Percentiles rank a stretch among this genome's conserved stretches.
Evolutionary conservation across 495 filamentous ascomycete species (phyloP).

Genomic region (Penicillium robsamsonii): DNA sequence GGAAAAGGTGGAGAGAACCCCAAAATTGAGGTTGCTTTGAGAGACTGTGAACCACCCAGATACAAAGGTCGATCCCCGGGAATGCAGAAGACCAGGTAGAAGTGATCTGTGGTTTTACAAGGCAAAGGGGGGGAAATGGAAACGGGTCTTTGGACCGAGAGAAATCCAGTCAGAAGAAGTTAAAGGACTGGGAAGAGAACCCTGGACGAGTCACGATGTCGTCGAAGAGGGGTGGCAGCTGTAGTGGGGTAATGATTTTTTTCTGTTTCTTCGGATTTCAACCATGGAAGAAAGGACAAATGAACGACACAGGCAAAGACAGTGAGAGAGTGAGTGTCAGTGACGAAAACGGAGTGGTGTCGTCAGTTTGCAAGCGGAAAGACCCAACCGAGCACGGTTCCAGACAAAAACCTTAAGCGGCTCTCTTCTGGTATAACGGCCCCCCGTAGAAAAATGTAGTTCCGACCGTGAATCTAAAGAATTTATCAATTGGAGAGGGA

Average conservation of each 20-base stretch:
- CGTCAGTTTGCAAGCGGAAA: slow-evolving; percentile 39
- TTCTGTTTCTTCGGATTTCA: neutral
- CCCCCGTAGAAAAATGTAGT: neutral
- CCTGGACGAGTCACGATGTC: slow-evolving; percentile 28
- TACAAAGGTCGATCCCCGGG: slow-evolving; percentile 22
- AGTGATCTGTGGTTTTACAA: slow-evolving; percentile 14
- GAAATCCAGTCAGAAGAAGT: slow-evolving; percentile 9
- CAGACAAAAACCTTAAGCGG: slow-evolving; percentile 13
- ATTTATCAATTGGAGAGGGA: neutral
- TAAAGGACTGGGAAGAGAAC: slow-evolving; percentile 18
- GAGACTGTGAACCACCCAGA: slow-evolving; percentile 27
- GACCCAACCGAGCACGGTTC: slow-evolving; percentile 11
- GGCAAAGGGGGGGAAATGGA: slow-evolving; percentile 5
- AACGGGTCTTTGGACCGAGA: slow-evolving; percentile 12
- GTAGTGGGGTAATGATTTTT: slow-evolving; percentile 18
- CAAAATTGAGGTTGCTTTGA: slow-evolving; percentile 14
- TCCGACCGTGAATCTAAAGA: neutral
- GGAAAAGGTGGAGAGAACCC: slow-evolving; percentile 24
- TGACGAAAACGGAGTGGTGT: slow-evolving; percentile 30
- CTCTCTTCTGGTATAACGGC: neutral
- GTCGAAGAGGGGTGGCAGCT: slow-evolving; percentile 20
- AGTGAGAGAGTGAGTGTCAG: slow-evolving; percentile 9
- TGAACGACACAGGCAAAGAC: slow-evolving; percentile 20
- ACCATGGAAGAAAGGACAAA: slow-evolving; percentile 5
- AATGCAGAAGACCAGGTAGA: slow-evolving; percentile 15